Evolutionary conservation across 2,329 filamentous ascomycete genomes (phyloP).

Genomic region (Scleromitrula shiraiana): DNA sequence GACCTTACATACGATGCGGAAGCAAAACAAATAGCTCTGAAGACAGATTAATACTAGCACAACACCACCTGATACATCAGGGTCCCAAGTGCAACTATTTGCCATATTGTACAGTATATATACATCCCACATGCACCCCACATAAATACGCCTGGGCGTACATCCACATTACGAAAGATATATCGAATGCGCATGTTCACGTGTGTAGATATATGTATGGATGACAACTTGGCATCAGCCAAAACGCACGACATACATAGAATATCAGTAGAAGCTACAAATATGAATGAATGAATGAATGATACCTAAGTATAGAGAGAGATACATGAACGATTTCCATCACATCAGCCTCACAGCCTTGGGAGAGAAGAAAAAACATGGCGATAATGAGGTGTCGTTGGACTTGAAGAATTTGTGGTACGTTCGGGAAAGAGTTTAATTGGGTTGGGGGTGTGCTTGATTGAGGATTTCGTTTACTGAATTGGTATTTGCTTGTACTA

Average conservation of each 20-base stretch:
- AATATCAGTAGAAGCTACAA: too few species aligned
- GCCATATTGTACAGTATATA: not conserved
- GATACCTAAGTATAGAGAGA: too few species aligned
- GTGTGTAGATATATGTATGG: too few species aligned
- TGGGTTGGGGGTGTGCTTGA: not conserved
- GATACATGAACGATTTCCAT: too few species aligned
- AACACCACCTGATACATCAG: not conserved
- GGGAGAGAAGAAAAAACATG: not conserved
- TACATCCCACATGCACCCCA: not conserved
- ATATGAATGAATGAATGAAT: too few species aligned
- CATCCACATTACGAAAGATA: not conserved
- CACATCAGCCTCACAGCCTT: not conserved
- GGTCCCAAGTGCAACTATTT: too few species aligned
- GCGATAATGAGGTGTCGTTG: not conserved
- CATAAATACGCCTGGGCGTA: too few species aligned
- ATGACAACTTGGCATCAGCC: not conserved
- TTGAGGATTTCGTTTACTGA: too few species aligned
- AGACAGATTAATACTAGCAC: not conserved
- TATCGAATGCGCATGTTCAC: too few species aligned
- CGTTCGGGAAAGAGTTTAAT: not conserved
- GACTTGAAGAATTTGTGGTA: not conserved
- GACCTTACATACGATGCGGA: too few species aligned
- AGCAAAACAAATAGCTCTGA: not conserved
- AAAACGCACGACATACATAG: not conserved
- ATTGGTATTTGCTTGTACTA: too few species aligned